These are phyloP conservation scores for Bruguiera hainesii DNA, from an alignment of 441 rosid species.

Conservation along the genomic window DNA sequence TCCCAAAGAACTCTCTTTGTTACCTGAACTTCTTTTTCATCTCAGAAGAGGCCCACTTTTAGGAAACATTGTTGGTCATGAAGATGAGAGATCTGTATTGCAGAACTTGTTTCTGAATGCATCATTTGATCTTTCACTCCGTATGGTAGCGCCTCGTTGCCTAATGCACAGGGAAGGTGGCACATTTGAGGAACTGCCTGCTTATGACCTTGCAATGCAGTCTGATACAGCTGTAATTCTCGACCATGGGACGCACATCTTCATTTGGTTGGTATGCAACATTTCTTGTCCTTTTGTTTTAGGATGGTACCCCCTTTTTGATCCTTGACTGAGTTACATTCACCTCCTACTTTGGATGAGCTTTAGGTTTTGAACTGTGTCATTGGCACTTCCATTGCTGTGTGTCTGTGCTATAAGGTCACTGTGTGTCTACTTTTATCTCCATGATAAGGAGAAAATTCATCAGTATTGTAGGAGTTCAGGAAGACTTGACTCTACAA, in stretches of 20 bases:
- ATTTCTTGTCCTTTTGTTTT: constrained; percentile 20
- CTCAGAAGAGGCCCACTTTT: constrained; percentile 86
- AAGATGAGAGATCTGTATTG: constrained; percentile 88
- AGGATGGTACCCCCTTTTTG: not conserved
- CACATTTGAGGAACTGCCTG: constrained; percentile 88
- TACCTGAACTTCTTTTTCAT: constrained; percentile 87
- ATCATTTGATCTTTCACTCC: constrained; percentile 85
- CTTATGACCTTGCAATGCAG: constrained; percentile 93
- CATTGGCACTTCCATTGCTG: not conserved
- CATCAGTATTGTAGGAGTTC: not conserved
- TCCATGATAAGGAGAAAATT: not conserved
- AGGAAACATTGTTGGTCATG: constrained; percentile 95
- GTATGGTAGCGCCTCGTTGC: constrained; percentile 93
- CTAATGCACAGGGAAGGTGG: constrained; percentile 97
- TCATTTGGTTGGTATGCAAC: constrained; percentile 91
- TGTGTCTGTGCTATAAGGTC: not conserved
- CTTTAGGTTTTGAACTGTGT: constrained; percentile 17
- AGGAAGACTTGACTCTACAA: not conserved
- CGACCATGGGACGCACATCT: constrained; percentile 96
- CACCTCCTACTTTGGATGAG: constrained; percentile 1
- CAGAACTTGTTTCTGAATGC: constrained; percentile 83
- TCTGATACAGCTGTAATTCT: constrained; percentile 94
- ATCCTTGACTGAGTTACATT: not conserved
- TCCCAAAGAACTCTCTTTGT: constrained; percentile 72
- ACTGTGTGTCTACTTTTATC: not conserved